Base-by-base conservation (phyloP, 2,329 filamentous ascomycete genomes). In the Colletotrichum noveboracense region DNA sequence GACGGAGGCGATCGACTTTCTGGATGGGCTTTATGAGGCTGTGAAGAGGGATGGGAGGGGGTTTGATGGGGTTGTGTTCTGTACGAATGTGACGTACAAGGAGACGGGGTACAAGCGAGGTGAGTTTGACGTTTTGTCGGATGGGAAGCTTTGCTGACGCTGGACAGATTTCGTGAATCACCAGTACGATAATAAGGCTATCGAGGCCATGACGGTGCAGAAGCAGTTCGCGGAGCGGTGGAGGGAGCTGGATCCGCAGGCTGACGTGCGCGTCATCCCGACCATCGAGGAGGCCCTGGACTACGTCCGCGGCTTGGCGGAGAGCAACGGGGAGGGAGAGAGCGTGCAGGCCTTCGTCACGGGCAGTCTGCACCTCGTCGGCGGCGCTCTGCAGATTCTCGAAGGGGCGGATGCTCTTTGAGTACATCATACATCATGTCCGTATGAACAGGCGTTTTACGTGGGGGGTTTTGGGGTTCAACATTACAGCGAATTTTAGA, bases 361-460 rank as follows among this genome's bases (percentile, higher is more conserved):
- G 16, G 96, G 96, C 4, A 97, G 95, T 82, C 85, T 98, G 80
- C 94, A 98, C 87, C 88, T 98, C 52, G 95, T 96, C 1, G 95
- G 96, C 9, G 94, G 94, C 13, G 87, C 96, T 61, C 86, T 98
- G 64, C 68, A 69, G 5, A 75, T 75, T 3, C 13, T 75, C 9
- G 73, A 75, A 16, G 71, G 74, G 6, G 71, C 71, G n/a, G 74
- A 76, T 56, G 74, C 74, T n/a, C 36, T 76, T 6, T 76, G 65
- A 58, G n/a, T 16, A 6, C 13, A 13, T 7, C 6, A 36, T 16
- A 4, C 10, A 10, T 4, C 9, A 43, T 43, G 38, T 52, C 32
- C 10, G 18, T 16, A 9, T 21, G 16, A 12, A 26, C 12, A 28
- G 67, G 67, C 56, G 36, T 70, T 70, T 43, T n/a, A 7, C 5